A percentile compares a stretch with the other conserved stretches of the same genome.
phyloP scores from a whole-genome alignment of 495 filamentous ascomycete genomes.

The Penicillium steckii region DNA sequence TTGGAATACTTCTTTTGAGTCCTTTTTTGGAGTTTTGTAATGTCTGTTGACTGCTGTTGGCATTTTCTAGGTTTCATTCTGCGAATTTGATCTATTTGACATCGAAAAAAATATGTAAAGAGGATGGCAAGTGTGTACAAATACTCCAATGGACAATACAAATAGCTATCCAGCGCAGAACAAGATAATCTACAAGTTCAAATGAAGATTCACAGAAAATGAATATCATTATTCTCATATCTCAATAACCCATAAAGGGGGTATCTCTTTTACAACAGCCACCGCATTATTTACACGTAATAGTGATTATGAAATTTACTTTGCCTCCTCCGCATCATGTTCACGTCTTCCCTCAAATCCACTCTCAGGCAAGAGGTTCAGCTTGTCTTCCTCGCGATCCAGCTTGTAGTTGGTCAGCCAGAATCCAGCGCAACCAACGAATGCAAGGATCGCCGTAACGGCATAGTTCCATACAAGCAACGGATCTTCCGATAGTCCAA shows the following conservation, averaged over 20 bases:
- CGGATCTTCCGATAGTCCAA: constrained; percentile 63
- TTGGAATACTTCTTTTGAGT: too few species aligned
- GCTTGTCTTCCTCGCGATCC: constrained; percentile 61
- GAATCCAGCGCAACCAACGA: constrained; percentile 59
- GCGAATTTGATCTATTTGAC: too few species aligned
- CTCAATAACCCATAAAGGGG: neutral
- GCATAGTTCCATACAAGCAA: constrained; percentile 66
- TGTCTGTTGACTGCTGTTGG: too few species aligned
- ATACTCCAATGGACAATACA: too few species aligned
- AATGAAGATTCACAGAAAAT: too few species aligned
- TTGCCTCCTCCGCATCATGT: constrained; percentile 23
- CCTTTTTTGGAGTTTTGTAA: too few species aligned
- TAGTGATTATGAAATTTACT: neutral
- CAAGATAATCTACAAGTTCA: too few species aligned
- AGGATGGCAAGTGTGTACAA: too few species aligned
- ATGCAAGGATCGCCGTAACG: constrained; percentile 59
- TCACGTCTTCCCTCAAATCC: constrained; percentile 11
- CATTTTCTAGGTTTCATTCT: too few species aligned
- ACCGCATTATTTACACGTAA: neutral
- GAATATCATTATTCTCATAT: neutral
- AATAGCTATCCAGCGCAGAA: too few species aligned
- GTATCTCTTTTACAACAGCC: neutral
- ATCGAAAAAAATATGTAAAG: too few species aligned
- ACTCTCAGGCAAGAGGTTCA: constrained; percentile 50
- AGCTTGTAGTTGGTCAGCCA: constrained; percentile 58